phyloP scores from a whole-genome alignment of 2,329 filamentous ascomycete species.

The Neobulgaria alba region DNA sequence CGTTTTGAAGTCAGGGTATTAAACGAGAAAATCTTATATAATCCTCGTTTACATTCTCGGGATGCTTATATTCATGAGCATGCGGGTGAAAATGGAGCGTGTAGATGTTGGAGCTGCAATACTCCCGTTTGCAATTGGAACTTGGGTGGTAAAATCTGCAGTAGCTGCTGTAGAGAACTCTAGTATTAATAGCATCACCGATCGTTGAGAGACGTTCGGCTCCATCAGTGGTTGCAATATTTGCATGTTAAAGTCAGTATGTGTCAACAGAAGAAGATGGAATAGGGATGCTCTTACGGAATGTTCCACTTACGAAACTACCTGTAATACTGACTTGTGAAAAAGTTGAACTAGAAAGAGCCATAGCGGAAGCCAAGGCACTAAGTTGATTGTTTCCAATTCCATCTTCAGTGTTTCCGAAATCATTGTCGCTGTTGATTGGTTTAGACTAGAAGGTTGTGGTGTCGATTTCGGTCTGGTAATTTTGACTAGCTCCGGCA shows the following conservation, averaged over 20 bases:
- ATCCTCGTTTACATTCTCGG: slow-evolving; percentile 13
- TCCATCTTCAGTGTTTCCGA: slow-evolving; percentile 4
- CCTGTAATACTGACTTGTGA: slow-evolving; percentile 4
- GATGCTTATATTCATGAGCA: slow-evolving; percentile 8
- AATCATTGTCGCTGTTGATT: slow-evolving; percentile 5
- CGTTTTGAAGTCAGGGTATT: too few relatives aligned
- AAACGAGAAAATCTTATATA: slow-evolving; percentile 1
- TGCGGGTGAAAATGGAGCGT: slow-evolving; percentile 6
- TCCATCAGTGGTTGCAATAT: slow-evolving; percentile 7
- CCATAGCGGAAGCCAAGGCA: slow-evolving; percentile 6
- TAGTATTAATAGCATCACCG: slow-evolving; percentile 3
- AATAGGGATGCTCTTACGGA: neutral
- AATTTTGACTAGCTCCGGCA: slow-evolving; percentile 1
- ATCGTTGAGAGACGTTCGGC: slow-evolving; percentile 4
- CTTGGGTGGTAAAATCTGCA: slow-evolving; percentile 5
- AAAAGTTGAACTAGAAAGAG: slow-evolving; percentile 6
- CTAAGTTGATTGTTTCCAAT: slow-evolving; percentile 4
- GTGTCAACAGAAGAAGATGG: neutral
- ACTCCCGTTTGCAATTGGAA: neutral
- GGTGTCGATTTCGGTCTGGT: slow-evolving; percentile 4
- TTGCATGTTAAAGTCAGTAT: neutral
- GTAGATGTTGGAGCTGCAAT: slow-evolving; percentile 4
- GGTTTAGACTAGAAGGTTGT: slow-evolving; percentile 6
- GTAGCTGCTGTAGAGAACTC: slow-evolving; percentile 5
- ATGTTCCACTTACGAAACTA: slow-evolving; percentile 6